phyloP scores from a whole-genome alignment of 495 filamentous ascomycete genomes.

The Chaetomium tenue region DNA sequence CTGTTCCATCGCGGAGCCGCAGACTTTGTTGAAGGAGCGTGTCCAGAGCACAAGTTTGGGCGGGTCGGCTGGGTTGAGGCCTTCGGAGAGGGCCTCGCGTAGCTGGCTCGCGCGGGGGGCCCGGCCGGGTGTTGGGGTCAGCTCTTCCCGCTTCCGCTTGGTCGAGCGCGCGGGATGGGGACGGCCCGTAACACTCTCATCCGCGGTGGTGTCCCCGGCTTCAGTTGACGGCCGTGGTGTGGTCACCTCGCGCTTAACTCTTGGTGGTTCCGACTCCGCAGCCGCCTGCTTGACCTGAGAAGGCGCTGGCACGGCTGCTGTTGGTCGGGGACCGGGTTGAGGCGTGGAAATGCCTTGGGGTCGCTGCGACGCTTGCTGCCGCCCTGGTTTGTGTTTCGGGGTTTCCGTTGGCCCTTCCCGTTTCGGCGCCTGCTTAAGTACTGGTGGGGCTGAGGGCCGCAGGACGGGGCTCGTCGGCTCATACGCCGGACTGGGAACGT shows the following conservation, averaged over 20 bases:
- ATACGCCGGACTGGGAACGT: constrained; percentile 41
- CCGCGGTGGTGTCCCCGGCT: constrained; percentile 50
- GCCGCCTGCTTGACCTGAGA: constrained; percentile 29
- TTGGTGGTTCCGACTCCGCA: constrained; percentile 28
- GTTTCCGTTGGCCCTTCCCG: constrained; percentile 13
- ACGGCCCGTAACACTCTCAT: constrained; percentile 40
- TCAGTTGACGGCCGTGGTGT: constrained; percentile 57
- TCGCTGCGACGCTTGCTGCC: constrained; percentile 15
- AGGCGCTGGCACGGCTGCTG: background rate
- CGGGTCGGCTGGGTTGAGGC: constrained; percentile 24
- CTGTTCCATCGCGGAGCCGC: constrained; percentile 76
- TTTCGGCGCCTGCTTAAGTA: background rate
- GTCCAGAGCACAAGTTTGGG: constrained; percentile 64
- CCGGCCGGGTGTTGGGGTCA: constrained; percentile 32
- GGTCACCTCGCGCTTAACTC: constrained; percentile 66
- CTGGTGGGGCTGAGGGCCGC: constrained; percentile 11
- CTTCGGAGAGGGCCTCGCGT: constrained; percentile 18
- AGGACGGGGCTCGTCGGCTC: constrained; percentile 49
- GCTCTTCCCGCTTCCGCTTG: constrained; percentile 51
- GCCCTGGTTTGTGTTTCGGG: constrained; percentile 21
- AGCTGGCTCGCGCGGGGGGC: constrained; percentile 21
- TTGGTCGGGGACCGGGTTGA: background rate
- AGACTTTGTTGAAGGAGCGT: constrained; percentile 75
- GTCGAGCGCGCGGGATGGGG: constrained; percentile 27
- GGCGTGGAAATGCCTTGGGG: constrained; percentile 11